Conservation (phyloP, 2,329 filamentous ascomycete genomes). For the Hypoxylon sp. region DNA sequence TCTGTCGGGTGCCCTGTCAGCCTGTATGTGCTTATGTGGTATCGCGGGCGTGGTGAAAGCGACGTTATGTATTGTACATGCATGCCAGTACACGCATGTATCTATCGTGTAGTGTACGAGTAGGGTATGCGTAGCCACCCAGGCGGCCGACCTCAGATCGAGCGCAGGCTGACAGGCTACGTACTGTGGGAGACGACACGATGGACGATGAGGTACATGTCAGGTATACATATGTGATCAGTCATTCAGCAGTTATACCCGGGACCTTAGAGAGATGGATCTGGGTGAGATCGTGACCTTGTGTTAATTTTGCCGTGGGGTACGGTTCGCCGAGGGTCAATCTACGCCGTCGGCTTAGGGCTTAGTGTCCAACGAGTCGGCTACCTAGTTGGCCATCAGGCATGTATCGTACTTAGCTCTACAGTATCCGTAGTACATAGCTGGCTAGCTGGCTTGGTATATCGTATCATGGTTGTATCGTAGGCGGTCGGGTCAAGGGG, state of each 20-base stretch:
- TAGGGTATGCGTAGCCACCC: not conserved
- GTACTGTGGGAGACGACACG: not conserved
- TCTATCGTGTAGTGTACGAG: not conserved
- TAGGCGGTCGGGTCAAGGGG: too few species aligned
- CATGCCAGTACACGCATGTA: not conserved
- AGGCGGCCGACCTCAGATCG: not conserved
- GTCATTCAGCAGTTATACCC: slow-evolving; percentile 1
- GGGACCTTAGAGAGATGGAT: not conserved
- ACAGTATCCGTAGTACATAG: too few species aligned
- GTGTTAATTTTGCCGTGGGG: not conserved
- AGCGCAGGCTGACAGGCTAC: not conserved
- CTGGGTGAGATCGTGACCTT: not conserved
- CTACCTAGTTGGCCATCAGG: too few species aligned
- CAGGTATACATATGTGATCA: not conserved
- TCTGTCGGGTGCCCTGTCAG: not conserved
- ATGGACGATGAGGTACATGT: not conserved
- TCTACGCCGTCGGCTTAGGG: not conserved
- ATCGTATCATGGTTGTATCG: too few species aligned
- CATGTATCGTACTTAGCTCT: too few species aligned
- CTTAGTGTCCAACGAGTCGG: not conserved
- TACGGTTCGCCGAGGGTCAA: not conserved
- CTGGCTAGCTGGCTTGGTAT: too few species aligned
- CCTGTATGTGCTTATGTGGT: not conserved
- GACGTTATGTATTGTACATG: slow-evolving; percentile 18
- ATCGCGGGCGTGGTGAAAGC: slow-evolving; percentile 8